Evolutionary conservation across 1,284 basidiomycete species (phyloP).

Genomic region (Sparassis latifolia): DNA sequence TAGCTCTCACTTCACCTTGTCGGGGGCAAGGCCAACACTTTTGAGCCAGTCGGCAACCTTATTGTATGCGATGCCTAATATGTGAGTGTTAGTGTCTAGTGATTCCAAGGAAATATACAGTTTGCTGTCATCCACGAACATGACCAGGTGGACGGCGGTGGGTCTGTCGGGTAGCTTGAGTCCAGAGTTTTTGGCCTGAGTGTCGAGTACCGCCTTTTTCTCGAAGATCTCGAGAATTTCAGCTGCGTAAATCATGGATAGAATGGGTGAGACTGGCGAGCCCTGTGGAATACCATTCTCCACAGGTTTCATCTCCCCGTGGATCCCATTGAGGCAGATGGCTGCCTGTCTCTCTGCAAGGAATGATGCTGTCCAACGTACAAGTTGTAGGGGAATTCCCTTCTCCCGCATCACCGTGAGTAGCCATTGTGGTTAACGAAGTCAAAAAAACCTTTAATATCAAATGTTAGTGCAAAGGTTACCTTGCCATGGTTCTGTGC

Average conservation of each 20-base stretch:
- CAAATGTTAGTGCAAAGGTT: background rate
- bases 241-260: conserved; percentile 16
- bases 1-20: background rate
- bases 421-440: background rate
- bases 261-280: conserved; percentile 20
- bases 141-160: background rate
- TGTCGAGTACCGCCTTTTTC: background rate
- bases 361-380: conserved; percentile 2
- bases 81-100: conserved; percentile 2
- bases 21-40: conserved; percentile 1
- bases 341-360: conserved; percentile 10
- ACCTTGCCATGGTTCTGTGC: background rate
- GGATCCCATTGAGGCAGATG: conserved; percentile 19
- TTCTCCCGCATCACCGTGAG: background rate
- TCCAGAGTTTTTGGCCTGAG: background rate
- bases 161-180: background rate
- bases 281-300: conserved; percentile 21
- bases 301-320: conserved; percentile 14
- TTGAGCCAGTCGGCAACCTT: background rate
- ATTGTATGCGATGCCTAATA: conserved; percentile 1
- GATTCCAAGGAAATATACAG: background rate
- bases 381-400: background rate
- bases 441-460: conserved; percentile 5
- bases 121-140: conserved; percentile 7
- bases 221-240: conserved; percentile 14